phyloP scores from a whole-genome alignment of 768 basidiomycete species.

The Holtermannia corniformis region DNA sequence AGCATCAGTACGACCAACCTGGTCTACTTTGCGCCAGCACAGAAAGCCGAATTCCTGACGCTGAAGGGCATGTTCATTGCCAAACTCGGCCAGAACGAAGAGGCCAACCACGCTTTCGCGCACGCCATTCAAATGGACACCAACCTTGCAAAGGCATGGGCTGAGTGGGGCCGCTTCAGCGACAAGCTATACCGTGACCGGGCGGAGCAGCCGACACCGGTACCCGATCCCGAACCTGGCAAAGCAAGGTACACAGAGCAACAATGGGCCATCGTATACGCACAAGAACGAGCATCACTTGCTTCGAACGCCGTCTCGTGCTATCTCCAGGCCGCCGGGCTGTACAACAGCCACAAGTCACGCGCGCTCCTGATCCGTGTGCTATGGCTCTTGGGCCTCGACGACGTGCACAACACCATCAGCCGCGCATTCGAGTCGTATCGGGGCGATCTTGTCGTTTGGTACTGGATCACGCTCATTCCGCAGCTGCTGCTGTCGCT shows the following conservation, averaged over 20 bases:
- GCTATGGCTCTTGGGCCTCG: slow-evolving; percentile 91
- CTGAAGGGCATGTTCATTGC: slow-evolving; percentile 98
- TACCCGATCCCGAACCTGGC: slow-evolving; percentile 36
- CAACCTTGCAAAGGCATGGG: slow-evolving; percentile 92
- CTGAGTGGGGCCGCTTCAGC: slow-evolving; percentile 91
- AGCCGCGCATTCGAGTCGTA: slow-evolving; percentile 66
- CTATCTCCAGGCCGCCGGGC: slow-evolving; percentile 91
- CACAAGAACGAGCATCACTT: slow-evolving; percentile 43
- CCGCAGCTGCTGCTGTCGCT: slow-evolving; percentile 87
- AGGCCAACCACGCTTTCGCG: slow-evolving; percentile 83
- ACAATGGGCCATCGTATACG: slow-evolving; percentile 26
- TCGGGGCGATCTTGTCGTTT: slow-evolving; percentile 90
- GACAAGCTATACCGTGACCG: slow-evolving; percentile 87
- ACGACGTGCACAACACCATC: slow-evolving; percentile 52
- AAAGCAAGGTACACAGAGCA: slow-evolving; percentile 30
- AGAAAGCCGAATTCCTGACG: slow-evolving; percentile 98
- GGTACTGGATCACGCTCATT: slow-evolving; percentile 98
- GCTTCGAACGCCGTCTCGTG: slow-evolving; percentile 92
- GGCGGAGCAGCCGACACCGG: slow-evolving; percentile 43
- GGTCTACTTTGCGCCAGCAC: slow-evolving; percentile 86
- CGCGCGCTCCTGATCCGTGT: slow-evolving; percentile 83
- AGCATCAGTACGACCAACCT: slow-evolving; percentile 99
- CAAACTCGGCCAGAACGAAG: slow-evolving; percentile 70
- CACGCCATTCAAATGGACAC: slow-evolving; percentile 96
- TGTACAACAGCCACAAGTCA: slow-evolving; percentile 88